phyloP scores from a whole-genome alignment of 768 basidiomycete species.

The Mycena crocata region DNA sequence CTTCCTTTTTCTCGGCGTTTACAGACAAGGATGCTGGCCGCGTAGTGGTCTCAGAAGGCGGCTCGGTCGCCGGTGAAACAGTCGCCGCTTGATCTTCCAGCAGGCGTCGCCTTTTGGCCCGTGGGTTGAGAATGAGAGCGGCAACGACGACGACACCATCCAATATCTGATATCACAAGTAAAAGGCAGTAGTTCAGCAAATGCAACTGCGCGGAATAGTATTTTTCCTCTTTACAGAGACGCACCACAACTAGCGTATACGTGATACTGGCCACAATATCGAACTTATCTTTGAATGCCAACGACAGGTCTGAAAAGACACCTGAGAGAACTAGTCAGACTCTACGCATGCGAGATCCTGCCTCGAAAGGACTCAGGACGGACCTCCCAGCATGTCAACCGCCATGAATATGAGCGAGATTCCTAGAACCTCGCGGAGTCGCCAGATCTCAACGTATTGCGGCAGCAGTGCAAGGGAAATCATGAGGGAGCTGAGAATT shows the following conservation, averaged over 20 bases:
- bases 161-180: constrained; percentile 55
- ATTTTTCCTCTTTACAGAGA: no score
- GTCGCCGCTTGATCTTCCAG: no score
- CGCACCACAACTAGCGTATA: constrained; percentile 73
- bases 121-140: constrained; percentile 73
- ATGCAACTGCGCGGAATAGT: background rate
- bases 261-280: constrained; percentile 68
- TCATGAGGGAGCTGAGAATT: constrained; percentile 65
- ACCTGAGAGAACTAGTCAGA: background rate
- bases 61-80: no score
- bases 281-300: constrained; percentile 70
- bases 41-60: no score
- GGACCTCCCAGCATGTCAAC: constrained; percentile 75
- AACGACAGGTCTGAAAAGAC: constrained; percentile 76
- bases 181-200: background rate
- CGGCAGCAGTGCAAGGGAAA: constrained; percentile 61
- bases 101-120: constrained; percentile 55
- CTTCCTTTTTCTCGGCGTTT: no score
- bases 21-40: no score
- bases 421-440: constrained; percentile 69
- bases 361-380: background rate
- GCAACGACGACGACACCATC: constrained; percentile 72
- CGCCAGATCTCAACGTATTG: constrained; percentile 84
- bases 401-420: constrained; percentile 75
- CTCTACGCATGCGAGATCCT: background rate